A percentile compares a stretch with the other conserved stretches of the same genome.
phyloP scores from a whole-genome alignment of 768 basidiomycete species.

The Boletus pseudopeckii region DNA sequence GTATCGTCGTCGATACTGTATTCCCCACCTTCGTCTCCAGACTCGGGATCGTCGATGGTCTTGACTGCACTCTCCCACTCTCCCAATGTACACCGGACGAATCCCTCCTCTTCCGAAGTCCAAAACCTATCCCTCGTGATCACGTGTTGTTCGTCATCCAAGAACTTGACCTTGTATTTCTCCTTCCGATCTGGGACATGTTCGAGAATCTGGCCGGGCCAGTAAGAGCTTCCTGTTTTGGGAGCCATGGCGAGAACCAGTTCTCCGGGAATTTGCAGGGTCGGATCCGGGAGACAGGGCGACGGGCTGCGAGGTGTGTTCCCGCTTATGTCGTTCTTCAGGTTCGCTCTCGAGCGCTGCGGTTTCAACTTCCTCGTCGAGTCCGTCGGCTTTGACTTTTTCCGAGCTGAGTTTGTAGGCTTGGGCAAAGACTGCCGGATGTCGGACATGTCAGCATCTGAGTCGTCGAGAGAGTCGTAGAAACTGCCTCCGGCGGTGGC shows the following conservation, averaged over 20 bases:
- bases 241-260: conserved; percentile 49
- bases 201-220: conserved; percentile 62
- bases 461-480: conserved; percentile 27
- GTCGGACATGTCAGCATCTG: conserved; percentile 17
- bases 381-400: conserved; percentile 4
- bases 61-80: conserved; percentile 46
- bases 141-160: conserved; percentile 48
- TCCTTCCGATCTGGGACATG: conserved; percentile 42
- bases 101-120: conserved; percentile 55
- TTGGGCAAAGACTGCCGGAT: conserved; percentile 4
- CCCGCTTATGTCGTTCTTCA: conserved; percentile 11
- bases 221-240: conserved; percentile 41
- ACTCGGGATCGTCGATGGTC: conserved; percentile 25
- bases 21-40: conserved; percentile 29
- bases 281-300: conserved; percentile 45
- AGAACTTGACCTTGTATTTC: conserved; percentile 56
- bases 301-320: conserved; percentile 27
- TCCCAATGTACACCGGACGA: conserved; percentile 62
- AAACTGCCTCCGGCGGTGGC: conserved; percentile 20
- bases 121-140: conserved; percentile 53
- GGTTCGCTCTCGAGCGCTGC: conserved; percentile 16
- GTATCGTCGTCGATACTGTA: conserved; percentile 34
- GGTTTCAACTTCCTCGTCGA: conserved; percentile 17
- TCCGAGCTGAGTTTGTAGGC: background rate
- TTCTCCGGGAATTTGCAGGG: conserved; percentile 64